These are phyloP conservation scores for Trichoderma arundinaceum DNA, from an alignment of 2,329 filamentous ascomycete genomes.

Conservation along the genomic window DNA sequence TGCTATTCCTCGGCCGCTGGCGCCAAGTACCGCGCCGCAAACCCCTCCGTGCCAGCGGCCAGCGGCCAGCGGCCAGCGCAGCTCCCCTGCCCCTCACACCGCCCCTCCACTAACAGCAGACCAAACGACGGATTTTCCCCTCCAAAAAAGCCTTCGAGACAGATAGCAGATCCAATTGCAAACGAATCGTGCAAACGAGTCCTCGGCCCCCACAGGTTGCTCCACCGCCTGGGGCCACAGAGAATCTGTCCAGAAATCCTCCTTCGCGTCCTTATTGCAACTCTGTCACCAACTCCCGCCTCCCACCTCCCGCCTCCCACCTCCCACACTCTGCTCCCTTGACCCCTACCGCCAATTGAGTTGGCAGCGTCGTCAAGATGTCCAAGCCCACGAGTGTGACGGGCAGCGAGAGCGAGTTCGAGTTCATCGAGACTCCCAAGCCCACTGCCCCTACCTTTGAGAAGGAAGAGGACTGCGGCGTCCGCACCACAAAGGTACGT, in stretches of 20 bases:
- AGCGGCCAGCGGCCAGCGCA: background rate
- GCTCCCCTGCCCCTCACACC: constrained; percentile 21
- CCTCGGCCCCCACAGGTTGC: constrained; percentile 17
- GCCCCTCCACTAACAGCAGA: constrained; percentile 5
- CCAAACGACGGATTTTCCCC: background rate
- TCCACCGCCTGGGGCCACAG: constrained; percentile 25
- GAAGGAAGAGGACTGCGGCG: constrained; percentile 64
- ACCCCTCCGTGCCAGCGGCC: constrained; percentile 1
- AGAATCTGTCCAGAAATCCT: constrained; percentile 27
- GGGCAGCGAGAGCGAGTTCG: constrained; percentile 47
- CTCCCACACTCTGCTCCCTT: background rate
- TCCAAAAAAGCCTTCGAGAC: background rate
- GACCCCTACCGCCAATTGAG: constrained; percentile 37
- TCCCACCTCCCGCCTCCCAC: background rate
- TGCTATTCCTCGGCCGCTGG: constrained; percentile 11
- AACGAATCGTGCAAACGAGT: background rate
- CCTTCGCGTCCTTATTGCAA: constrained; percentile 8
- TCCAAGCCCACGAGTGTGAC: constrained; percentile 43
- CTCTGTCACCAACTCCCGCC: constrained; percentile 19
- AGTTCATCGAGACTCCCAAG: constrained; percentile 52
- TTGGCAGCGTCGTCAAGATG: constrained; percentile 42
- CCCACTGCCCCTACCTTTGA: constrained; percentile 64
- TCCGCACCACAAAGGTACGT: constrained; percentile 49
- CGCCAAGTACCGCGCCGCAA: background rate
- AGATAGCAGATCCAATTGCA: background rate